Evolutionary conservation across 23 red algal genomes (phyloP).

Genomic region (Gracilaria domingensis): DNA sequence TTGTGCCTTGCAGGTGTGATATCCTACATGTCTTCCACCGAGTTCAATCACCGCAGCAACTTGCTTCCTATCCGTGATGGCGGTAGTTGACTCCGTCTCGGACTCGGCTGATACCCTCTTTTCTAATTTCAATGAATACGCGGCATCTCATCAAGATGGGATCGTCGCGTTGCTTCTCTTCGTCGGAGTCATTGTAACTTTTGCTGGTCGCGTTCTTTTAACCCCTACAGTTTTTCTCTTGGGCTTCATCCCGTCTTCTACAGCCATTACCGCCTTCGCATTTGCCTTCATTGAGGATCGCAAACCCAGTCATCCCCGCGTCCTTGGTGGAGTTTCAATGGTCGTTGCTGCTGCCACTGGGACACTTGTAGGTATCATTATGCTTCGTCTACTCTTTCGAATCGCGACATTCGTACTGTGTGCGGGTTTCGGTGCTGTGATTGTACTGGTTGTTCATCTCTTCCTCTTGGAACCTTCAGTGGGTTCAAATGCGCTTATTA

Average conservation of each 20-base stretch:
- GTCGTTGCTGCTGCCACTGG: constrained; percentile 25
- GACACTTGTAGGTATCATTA: constrained; percentile 61
- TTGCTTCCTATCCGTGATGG: constrained; percentile 15
- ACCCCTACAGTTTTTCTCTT: constrained; percentile 69
- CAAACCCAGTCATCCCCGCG: constrained; percentile 9
- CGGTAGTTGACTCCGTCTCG: constrained; percentile 46
- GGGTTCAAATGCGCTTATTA: constrained; percentile 29
- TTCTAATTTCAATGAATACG: constrained; percentile 29
- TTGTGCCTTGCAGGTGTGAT: not conserved
- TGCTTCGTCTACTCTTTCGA: constrained; percentile 47
- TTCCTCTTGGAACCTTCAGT: constrained; percentile 56
- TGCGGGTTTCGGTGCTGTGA: constrained; percentile 53
- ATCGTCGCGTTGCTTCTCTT: constrained; percentile 55
- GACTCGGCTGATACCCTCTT: constrained; percentile 38
- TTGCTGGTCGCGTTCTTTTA: constrained; percentile 60
- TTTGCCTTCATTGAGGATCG: constrained; percentile 44
- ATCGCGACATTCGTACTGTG: constrained; percentile 68
- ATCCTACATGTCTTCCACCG: not conserved
- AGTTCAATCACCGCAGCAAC: not conserved
- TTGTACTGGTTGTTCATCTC: constrained; percentile 60
- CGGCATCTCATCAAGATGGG: constrained; percentile 58
- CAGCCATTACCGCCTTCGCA: constrained; percentile 36
- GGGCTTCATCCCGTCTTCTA: constrained; percentile 53
- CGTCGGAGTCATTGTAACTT: constrained; percentile 50
- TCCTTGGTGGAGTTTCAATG: constrained; percentile 41